Evolutionary conservation across 2,329 filamentous ascomycete species (phyloP).

Genomic region (Nemania sp.): DNA sequence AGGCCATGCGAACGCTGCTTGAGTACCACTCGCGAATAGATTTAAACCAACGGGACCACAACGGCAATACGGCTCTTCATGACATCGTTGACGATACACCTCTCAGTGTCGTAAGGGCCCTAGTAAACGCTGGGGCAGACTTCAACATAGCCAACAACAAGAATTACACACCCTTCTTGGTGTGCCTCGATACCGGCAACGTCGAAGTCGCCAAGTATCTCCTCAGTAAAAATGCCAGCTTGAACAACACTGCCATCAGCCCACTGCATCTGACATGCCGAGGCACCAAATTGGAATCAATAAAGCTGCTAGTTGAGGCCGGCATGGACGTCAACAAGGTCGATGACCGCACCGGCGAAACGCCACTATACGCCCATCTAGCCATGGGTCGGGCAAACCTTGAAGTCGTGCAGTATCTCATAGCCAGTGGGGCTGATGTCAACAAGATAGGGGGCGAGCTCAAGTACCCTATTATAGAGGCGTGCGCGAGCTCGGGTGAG

Average conservation of each 20-base stretch:
- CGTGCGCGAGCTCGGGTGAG: not conserved
- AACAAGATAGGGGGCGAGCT: not conserved
- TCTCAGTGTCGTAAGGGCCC: not conserved
- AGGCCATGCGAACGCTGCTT: not conserved
- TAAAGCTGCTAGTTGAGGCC: not conserved
- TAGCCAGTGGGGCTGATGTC: not conserved
- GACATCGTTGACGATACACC: not conserved
- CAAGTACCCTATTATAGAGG: constrained; percentile 4
- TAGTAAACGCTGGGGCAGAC: not conserved
- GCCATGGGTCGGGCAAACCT: not conserved
- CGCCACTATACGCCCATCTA: constrained; percentile 1
- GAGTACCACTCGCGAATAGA: not conserved
- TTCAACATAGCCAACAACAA: not conserved
- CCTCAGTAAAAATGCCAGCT: not conserved
- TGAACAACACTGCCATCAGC: too few relatives aligned
- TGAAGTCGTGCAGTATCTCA: not conserved
- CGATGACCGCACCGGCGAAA: not conserved
- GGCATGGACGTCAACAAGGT: not conserved
- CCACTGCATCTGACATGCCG: too few relatives aligned
- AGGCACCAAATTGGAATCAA: too few relatives aligned
- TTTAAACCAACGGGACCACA: not conserved
- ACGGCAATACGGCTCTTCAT: constrained; percentile 2
- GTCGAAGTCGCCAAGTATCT: not conserved
- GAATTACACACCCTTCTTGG: not conserved
- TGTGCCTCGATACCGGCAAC: not conserved